These are phyloP conservation scores for Boletus subcaerulescens DNA, from an alignment of 768 basidiomycete genomes.

Conservation along the genomic window DNA sequence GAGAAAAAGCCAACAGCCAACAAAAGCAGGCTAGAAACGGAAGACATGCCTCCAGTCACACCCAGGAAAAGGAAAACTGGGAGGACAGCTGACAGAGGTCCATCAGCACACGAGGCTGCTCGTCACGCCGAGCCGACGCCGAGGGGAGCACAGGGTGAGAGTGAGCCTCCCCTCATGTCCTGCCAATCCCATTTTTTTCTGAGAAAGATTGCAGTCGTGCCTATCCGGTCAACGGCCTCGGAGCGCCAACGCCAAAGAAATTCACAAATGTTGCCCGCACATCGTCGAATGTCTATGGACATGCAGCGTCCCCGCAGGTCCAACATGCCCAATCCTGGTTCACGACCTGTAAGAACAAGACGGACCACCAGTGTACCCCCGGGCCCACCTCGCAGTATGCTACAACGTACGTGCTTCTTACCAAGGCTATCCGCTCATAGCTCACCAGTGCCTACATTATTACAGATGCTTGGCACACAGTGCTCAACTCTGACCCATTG, in stretches of 20 bases:
- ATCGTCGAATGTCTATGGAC: conserved; percentile 28
- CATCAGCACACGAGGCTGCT: conserved; percentile 10
- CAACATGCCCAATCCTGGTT: conserved; percentile 17
- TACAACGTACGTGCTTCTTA: conserved; percentile 55
- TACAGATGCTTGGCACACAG: conserved; percentile 71
- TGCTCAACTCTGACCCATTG: conserved; percentile 67
- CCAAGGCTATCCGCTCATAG: neutral
- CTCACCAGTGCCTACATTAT: conserved; percentile 6
- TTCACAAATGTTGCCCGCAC: conserved; percentile 17
- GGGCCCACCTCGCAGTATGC: conserved; percentile 48
- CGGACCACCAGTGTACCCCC: conserved; percentile 21
- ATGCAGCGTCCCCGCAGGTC: conserved; percentile 24
- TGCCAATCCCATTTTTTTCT: neutral
- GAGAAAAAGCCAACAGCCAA: conserved; percentile 23
- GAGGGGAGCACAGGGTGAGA: conserved; percentile 18
- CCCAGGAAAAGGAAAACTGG: conserved; percentile 30
- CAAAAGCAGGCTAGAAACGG: conserved; percentile 12
- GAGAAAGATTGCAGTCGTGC: conserved; percentile 16
- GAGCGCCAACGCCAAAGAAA: conserved; percentile 29
- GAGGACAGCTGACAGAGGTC: conserved; percentile 10
- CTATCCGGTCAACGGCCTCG: conserved; percentile 17
- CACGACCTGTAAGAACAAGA: conserved; percentile 25
- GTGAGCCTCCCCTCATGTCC: neutral
- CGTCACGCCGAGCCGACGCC: conserved; percentile 15
- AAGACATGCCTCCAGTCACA: conserved; percentile 12